Percentiles rank a stretch among this genome's conserved stretches.
These are phyloP conservation scores for Baeospora myosura DNA, from an alignment of 1,284 basidiomycete genomes.

Conservation along the genomic window DNA sequence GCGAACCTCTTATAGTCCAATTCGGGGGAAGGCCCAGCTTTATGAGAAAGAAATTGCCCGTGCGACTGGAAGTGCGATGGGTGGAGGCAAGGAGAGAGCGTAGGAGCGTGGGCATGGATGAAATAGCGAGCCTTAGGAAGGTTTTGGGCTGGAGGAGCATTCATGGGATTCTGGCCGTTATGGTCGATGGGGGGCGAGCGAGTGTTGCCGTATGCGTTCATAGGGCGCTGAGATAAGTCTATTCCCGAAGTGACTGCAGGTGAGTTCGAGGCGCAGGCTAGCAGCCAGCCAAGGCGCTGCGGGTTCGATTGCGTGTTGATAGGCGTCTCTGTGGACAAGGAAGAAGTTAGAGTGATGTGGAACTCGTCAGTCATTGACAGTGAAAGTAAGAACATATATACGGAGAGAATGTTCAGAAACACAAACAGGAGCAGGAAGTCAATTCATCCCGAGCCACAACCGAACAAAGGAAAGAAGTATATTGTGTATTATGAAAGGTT, in stretches of 20 bases:
- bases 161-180: slow-evolving; percentile 2
- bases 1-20: slow-evolving; percentile 35
- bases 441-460: too few species aligned
- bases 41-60: slow-evolving; percentile 43
- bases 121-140: slow-evolving; percentile 32
- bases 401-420: slow-evolving; percentile 29
- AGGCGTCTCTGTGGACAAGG: too few species aligned
- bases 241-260: too few species aligned
- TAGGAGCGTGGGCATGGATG: slow-evolving; percentile 36
- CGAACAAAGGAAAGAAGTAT: too few species aligned
- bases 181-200: slow-evolving; percentile 9
- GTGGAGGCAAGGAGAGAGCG: slow-evolving; percentile 57
- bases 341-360: slow-evolving; percentile 24
- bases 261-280: background rate
- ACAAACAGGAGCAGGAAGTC: slow-evolving; percentile 27
- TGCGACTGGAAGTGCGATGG: slow-evolving; percentile 42
- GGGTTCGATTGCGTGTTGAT: too few species aligned
- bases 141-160: too few species aligned
- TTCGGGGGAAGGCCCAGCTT: slow-evolving; percentile 33
- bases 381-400: slow-evolving; percentile 34
- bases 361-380: slow-evolving; percentile 27
- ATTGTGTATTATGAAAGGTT: too few species aligned
- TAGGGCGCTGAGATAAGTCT: too few species aligned
- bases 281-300: slow-evolving; percentile 4
- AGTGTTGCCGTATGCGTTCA: too few species aligned